These are phyloP conservation scores for Camellia japonica DNA, from an alignment of 148 eudicot genomes.

Conservation along the genomic window DNA sequence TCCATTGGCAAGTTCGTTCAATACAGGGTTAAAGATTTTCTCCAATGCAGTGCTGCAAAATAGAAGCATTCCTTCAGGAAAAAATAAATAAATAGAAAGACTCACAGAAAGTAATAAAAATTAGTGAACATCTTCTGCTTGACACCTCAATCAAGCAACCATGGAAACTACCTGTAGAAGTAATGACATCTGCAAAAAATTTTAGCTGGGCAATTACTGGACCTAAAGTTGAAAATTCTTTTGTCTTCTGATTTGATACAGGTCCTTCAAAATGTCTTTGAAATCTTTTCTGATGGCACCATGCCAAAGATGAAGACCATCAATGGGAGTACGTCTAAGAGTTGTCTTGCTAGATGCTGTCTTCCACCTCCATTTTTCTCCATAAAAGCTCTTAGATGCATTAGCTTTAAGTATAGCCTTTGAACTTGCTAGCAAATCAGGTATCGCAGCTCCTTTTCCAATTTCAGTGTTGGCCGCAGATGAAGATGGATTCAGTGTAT, in stretches of 20 bases:
- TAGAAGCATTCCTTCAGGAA: constrained; percentile 7
- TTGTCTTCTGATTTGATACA: constrained; percentile 45
- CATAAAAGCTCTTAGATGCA: constrained; percentile 26
- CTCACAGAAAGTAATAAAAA: background rate
- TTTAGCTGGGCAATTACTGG: constrained; percentile 50
- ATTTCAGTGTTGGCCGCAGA: constrained; percentile 16
- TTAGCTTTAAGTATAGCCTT: constrained; percentile 25
- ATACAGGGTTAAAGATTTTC: constrained; percentile 47
- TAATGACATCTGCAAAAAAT: constrained; percentile 64
- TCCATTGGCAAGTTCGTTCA: constrained; percentile 36
- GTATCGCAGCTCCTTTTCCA: constrained; percentile 31
- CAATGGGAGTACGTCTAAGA: constrained; percentile 33
- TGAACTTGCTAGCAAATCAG: constrained; percentile 29
- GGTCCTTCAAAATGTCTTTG: constrained; percentile 45
- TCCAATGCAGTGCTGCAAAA: constrained; percentile 65
- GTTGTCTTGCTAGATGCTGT: constrained; percentile 17
- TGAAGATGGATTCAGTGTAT: constrained; percentile 28
- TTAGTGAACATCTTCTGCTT: background rate
- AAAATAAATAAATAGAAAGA: background rate
- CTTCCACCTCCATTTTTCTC: constrained; percentile 22
- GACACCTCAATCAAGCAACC: constrained; percentile 11
- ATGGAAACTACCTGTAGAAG: constrained; percentile 59
- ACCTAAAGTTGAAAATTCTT: constrained; percentile 34
- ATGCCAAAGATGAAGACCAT: constrained; percentile 66
- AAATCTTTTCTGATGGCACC: constrained; percentile 54